Evolutionary conservation across 805 yeast genomes (phyloP).

Genomic region (Clavispora carvajalis): DNA sequence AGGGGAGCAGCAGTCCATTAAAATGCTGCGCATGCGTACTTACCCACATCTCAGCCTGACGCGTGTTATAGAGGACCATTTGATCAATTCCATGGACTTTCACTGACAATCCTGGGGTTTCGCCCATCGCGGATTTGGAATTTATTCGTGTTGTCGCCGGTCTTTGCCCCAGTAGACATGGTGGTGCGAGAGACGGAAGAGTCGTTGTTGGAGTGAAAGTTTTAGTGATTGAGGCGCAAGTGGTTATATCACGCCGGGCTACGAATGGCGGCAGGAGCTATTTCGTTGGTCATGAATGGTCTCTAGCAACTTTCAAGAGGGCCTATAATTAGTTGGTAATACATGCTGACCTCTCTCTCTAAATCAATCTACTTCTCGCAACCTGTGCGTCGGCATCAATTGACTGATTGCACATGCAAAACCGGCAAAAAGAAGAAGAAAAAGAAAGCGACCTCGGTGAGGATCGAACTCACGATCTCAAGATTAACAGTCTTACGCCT

Average conservation of each 20-base stretch:
- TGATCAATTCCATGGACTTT: conserved; percentile 29
- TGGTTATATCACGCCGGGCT: conserved; percentile 61
- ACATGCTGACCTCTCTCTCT: no score
- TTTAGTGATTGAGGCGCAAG: conserved; percentile 62
- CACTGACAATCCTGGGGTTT: conserved; percentile 27
- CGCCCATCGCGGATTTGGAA: conserved; percentile 37
- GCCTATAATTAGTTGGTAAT: no score
- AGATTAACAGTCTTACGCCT: conserved; percentile 20
- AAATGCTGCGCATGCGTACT: neutral
- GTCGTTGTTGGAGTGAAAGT: conserved; percentile 23
- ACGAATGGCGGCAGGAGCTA: conserved; percentile 53
- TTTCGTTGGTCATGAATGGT: conserved; percentile 21
- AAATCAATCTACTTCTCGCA: no score
- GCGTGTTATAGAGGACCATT: no score
- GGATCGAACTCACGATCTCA: conserved; percentile 21
- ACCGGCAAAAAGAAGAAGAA: conserved; percentile 1
- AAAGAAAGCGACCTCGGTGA: conserved; percentile 15
- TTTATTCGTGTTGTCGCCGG: conserved; percentile 68
- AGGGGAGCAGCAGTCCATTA: conserved; percentile 3
- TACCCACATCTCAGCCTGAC: no score
- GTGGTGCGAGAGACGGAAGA: conserved; percentile 67
- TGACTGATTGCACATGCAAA: no score
- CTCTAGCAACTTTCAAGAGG: no score
- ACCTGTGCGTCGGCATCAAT: no score
- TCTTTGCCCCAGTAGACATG: conserved; percentile 68